Evolutionary conservation across 495 filamentous ascomycete species (phyloP).

Genomic region (Aspergillus bertholletiae): DNA sequence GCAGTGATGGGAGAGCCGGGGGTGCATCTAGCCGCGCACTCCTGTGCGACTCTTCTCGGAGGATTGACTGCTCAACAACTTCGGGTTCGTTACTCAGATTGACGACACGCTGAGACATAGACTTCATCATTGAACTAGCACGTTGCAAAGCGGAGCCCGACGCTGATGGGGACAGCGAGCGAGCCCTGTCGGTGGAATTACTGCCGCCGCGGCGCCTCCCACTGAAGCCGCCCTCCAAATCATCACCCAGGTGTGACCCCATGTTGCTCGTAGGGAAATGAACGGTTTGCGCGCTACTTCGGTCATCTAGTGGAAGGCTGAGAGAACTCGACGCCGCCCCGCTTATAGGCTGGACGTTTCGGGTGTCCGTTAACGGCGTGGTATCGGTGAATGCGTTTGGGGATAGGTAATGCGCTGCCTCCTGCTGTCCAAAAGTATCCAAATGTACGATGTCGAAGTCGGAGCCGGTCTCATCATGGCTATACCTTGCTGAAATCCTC

Average conservation of each 20-base stretch:
- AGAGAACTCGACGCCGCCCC: conserved; percentile 51
- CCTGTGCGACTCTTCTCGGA: conserved; percentile 59
- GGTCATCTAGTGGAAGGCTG: conserved; percentile 53
- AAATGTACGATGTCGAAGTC: conserved; percentile 32
- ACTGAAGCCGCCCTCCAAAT: conserved; percentile 53
- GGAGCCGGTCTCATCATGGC: conserved; percentile 24
- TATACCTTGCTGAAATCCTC: conserved; percentile 20
- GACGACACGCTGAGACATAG: conserved; percentile 96
- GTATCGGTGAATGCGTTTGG: conserved; percentile 59
- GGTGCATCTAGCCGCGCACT: conserved; percentile 51
- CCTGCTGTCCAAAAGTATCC: conserved; percentile 22
- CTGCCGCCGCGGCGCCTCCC: conserved; percentile 43
- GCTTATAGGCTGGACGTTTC: conserved; percentile 63
- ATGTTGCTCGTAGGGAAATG: conserved; percentile 35
- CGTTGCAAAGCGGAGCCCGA: conserved; percentile 65
- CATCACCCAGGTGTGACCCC: conserved; percentile 58
- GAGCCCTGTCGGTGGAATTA: conserved; percentile 48
- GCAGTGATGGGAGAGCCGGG: conserved; percentile 54
- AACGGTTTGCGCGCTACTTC: conserved; percentile 57
- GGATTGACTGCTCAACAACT: conserved; percentile 69
- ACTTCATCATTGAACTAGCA: conserved; percentile 88
- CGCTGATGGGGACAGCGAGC: conserved; percentile 65
- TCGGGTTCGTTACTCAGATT: conserved; percentile 90
- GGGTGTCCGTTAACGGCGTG: conserved; percentile 59
- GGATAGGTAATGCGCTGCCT: conserved; percentile 50